Percentiles rank a stretch among this genome's conserved stretches.
These are phyloP conservation scores for Ophiostoma novo-ulmi DNA, from an alignment of 2,329 filamentous ascomycete species.

Conservation along the genomic window DNA sequence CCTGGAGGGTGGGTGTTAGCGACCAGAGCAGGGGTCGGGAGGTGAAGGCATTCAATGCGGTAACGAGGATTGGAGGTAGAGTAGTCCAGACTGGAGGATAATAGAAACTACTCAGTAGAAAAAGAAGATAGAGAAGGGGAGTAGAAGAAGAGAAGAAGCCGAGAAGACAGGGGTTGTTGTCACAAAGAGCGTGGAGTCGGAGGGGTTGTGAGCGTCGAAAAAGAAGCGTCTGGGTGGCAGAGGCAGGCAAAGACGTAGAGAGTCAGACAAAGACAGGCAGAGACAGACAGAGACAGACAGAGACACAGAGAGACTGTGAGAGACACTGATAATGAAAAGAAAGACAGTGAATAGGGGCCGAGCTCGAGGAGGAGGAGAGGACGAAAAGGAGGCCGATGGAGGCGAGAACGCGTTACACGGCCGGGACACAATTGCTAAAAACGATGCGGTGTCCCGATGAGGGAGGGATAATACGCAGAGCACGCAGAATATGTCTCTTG, in stretches of 20 bases:
- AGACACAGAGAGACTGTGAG: neutral
- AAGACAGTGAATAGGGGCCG: slow-evolving; percentile 10
- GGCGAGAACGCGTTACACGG: slow-evolving; percentile 25
- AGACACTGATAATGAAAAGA: neutral
- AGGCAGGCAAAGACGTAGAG: neutral
- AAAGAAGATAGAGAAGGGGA: neutral
- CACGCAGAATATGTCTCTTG: neutral
- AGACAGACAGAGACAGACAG: neutral
- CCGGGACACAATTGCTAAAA: slow-evolving; percentile 16
- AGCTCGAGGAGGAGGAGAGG: neutral
- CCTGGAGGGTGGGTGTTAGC: slow-evolving; percentile 5
- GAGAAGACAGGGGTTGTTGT: neutral
- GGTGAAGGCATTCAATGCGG: neutral
- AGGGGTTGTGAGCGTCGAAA: neutral
- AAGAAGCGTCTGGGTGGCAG: neutral
- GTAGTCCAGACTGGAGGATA: too few relatives aligned
- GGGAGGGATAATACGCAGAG: neutral
- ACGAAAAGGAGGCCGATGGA: slow-evolving; percentile 11
- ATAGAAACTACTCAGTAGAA: neutral
- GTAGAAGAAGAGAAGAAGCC: neutral
- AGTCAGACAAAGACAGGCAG: neutral
- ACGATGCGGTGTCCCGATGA: slow-evolving; percentile 20
- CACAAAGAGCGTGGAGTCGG: neutral
- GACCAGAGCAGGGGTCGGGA: slow-evolving; percentile 6
- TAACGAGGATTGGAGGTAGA: neutral